Conservation (phyloP, 2,329 filamentous ascomycete species). For the Monosporascus sp. region DNA sequence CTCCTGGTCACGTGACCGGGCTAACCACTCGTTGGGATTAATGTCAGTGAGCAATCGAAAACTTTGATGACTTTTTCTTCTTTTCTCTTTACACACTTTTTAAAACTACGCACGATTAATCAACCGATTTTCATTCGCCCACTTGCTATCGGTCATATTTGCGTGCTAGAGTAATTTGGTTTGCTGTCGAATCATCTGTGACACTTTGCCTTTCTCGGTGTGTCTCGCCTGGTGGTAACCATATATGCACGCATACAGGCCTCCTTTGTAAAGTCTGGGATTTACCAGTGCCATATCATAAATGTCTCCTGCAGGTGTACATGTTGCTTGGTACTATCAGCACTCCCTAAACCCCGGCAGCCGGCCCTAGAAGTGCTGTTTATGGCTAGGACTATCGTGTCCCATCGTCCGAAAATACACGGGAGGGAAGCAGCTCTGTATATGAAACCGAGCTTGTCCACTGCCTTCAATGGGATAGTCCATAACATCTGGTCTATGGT, state of each 20-base stretch:
- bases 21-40: no score
- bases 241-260: slow-evolving; percentile 14
- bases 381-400: no score
- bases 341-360: no score
- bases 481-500: background rate
- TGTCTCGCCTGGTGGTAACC: slow-evolving; percentile 23
- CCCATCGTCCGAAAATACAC: no score
- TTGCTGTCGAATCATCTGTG: slow-evolving; percentile 19
- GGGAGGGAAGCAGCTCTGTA: no score
- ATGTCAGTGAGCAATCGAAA: background rate
- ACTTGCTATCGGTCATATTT: slow-evolving; percentile 57
- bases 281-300: background rate
- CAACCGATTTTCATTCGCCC: slow-evolving; percentile 48
- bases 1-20: no score
- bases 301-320: background rate
- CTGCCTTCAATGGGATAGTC: background rate
- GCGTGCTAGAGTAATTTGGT: slow-evolving; percentile 47
- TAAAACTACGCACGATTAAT: slow-evolving; percentile 49
- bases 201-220: slow-evolving; percentile 14
- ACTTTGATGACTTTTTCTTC: slow-evolving; percentile 7
- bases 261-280: background rate
- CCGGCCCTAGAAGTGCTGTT: no score
- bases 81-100: slow-evolving; percentile 43
- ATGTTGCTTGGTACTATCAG: background rate
- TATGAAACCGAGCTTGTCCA: background rate